Evolutionary conservation across 495 filamentous ascomycete species (phyloP), one percentile per base, ranked within the genome.

Genomic region (Wilcoxina mikolae): DNA sequence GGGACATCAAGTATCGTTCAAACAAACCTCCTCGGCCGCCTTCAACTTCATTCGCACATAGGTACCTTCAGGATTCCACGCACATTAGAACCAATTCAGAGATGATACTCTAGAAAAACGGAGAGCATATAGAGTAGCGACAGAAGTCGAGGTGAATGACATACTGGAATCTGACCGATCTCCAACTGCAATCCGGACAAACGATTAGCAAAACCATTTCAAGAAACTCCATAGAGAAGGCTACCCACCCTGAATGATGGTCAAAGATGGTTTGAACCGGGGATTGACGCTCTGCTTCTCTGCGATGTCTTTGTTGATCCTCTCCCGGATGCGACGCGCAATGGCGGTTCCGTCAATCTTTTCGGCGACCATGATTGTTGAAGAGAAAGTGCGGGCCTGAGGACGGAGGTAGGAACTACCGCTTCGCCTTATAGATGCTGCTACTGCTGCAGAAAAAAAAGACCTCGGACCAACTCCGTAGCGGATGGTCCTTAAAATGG

Each of bases 31-130:
- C 68, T 89, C 76, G 26, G 91, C 91, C 53, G 91, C 91, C 75
- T 95, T 96, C 63, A 95, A 69, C 72, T 98, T 98, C 91, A 98
- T 98, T 71, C 87, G 87, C 68, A 98, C 89, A 85, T 98, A 98
- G 35, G 91, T 96, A 67, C 83, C 85, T 91, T 62, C 15, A 45
- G 58, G 46, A 45, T 39, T 4, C 3, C 50, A 4, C 38, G 31
- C 50, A 58, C 29, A 54, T 55, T 53, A 51, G 47, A 23, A 38
- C 56, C 18, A 24, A 42, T 35, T 20, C 51, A 18, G n/a, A 42
- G 23, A 39, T 18, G 4, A 39, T 39, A 39, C 15, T 39, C 1
- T 20, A 46, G 11, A 2, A 2, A 2, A 20, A 46, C 2, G 23
- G 43, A 17, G 43, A 17, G 43, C 11, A 3, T 17, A 17, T 18